phyloP scores from a whole-genome alignment of 495 filamentous ascomycete genomes.

The Lindgomyces ingoldianus region DNA sequence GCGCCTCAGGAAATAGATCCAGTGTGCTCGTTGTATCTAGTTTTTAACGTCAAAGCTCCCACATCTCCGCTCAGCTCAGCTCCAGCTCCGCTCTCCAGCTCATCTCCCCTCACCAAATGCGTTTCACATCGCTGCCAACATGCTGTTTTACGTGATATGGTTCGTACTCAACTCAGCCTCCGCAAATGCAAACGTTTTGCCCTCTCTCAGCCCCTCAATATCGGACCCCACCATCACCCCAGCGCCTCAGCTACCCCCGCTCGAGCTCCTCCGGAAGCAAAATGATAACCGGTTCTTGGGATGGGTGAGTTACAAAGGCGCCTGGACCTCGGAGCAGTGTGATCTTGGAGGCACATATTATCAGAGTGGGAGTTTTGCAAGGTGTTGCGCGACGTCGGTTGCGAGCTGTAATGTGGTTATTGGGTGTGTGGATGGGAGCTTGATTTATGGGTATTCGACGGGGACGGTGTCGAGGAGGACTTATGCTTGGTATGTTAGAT shows the following conservation, averaged over 20 bases:
- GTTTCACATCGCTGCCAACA: neutral
- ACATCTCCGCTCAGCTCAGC: neutral
- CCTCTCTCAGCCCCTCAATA: neutral
- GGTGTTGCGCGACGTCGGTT: slow-evolving; percentile 20
- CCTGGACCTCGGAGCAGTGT: slow-evolving; percentile 8
- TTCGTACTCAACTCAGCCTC: neutral
- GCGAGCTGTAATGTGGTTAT: slow-evolving; percentile 8
- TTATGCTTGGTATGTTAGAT: neutral
- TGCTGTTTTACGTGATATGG: neutral
- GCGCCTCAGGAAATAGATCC: neutral
- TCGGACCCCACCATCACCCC: slow-evolving; percentile 25
- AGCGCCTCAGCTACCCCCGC: slow-evolving; percentile 5
- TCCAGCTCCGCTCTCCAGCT: neutral
- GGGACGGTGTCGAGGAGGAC: neutral
- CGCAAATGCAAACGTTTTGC: slow-evolving; percentile 1
- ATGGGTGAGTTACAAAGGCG: slow-evolving; percentile 8
- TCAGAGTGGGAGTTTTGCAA: slow-evolving; percentile 11
- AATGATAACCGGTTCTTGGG: slow-evolving; percentile 20
- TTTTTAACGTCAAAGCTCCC: neutral
- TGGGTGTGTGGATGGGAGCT: slow-evolving; percentile 19
- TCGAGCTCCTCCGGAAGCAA: slow-evolving; percentile 20
- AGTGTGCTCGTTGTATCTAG: neutral
- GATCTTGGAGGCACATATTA: slow-evolving; percentile 17
- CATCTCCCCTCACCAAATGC: neutral
- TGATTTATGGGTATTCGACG: slow-evolving; percentile 16